Base-by-base conservation (phyloP, 176 grass and related monocot genomes). In the Avena eriantha region DNA sequence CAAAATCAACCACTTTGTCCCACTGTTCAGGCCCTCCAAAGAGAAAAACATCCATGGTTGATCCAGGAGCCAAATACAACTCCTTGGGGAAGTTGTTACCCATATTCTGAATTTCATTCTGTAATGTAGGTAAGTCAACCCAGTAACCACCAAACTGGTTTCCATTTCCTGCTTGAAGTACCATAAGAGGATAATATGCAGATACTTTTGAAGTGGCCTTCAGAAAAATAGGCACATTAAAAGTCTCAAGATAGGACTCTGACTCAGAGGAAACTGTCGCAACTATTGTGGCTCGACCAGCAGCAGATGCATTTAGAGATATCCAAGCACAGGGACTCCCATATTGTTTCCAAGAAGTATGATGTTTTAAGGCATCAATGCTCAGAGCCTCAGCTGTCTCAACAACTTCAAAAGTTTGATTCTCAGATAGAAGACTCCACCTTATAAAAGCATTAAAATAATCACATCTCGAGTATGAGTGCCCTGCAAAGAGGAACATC, bases 11-110 rank as follows among this genome's bases (percentile, higher is more conserved):
- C 76, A 63, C 72, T 76, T 87, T 86, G 69, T 93, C 89, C 96
- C 96, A 98, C 51, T 67, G 77, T n/a, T 98, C 89, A 80, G 96
- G 96, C 17, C 96, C 96, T 82, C 96, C 96, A 91, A 88, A 84
- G 84, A 98, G 90, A 68, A 90, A 61, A 15, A 98, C 73, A 88
- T 95, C 84, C 96, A 98, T 98, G 50, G 84, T 79, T 84, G 96
- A 98, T 77, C 96, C 93, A 83, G 93, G 93, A 93, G 94, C 93
- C 81, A 98, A 85, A 76, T 94, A 94, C 35, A 98, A 78, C 57
- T 98, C 92, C 79, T 92, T 88, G 23, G 86, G 92, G 79, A 83
- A 63, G 69, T 86, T 90, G 31, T 80, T 84, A 85, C 71, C 92
- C 56, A 86, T 85, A 82, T 80, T 82, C 36, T 80, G 66, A 77